These are phyloP conservation scores for Fusarium poae DNA, from an alignment of 2,329 filamentous ascomycete genomes.

Conservation along the genomic window DNA sequence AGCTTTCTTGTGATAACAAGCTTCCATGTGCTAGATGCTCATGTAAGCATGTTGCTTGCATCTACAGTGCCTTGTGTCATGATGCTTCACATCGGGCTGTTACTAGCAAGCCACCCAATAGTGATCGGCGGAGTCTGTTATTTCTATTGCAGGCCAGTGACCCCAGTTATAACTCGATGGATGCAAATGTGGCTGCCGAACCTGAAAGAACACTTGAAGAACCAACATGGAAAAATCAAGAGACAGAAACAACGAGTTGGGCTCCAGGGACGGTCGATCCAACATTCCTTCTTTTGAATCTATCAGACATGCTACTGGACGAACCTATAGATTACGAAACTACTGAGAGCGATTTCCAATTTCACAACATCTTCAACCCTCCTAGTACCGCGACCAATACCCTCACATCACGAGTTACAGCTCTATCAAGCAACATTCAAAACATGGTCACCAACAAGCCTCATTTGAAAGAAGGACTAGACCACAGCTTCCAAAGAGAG, in stretches of 20 bases:
- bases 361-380: not conserved
- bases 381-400: not conserved
- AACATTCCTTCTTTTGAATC: slow-evolving; percentile 15
- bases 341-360: accelerated
- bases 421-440: not conserved
- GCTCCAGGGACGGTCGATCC: slow-evolving; percentile 16
- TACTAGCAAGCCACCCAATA: not conserved
- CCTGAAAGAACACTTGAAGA: slow-evolving; percentile 17
- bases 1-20: slow-evolving; percentile 17
- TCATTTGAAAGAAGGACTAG: slow-evolving; percentile 2
- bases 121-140: not conserved
- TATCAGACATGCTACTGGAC: slow-evolving; percentile 22
- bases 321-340: not conserved
- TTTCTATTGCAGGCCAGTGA: slow-evolving; percentile 26
- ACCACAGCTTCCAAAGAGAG: not conserved
- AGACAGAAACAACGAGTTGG: not conserved
- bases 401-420: not conserved
- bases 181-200: slow-evolving; percentile 13
- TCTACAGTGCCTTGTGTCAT: slow-evolving; percentile 28
- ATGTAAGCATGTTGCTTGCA: slow-evolving; percentile 1
- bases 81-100: not conserved
- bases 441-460: not conserved
- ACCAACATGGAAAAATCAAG: slow-evolving; percentile 10
- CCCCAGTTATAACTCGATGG: slow-evolving; percentile 12
- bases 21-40: slow-evolving; percentile 22